phyloP scores from a whole-genome alignment of 352 stramenopile genomes.

The Pilasporangium apinafurcum region DNA sequence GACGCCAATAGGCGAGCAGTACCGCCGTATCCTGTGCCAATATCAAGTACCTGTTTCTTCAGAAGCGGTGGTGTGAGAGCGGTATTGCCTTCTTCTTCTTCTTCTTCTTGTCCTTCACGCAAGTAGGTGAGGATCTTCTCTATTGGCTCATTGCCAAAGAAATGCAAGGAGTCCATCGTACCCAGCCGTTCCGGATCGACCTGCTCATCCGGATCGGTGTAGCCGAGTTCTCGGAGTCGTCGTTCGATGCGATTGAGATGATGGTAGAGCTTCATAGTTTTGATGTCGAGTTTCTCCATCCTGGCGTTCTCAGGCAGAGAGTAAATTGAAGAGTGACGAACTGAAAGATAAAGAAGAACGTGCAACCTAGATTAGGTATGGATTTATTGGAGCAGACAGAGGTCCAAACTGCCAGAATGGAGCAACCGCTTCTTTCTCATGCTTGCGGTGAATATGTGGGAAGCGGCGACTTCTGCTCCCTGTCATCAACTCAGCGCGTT shows the following conservation, averaged over 20 bases:
- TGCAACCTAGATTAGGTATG: too few species aligned
- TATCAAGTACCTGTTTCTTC: constrained; percentile 62
- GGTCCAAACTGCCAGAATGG: too few species aligned
- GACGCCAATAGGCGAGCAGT: constrained; percentile 80
- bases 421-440: too few species aligned
- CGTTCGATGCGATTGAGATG: constrained; percentile 77
- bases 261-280: constrained; percentile 86
- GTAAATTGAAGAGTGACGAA: too few species aligned
- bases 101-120: constrained; percentile 3
- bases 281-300: constrained; percentile 58
- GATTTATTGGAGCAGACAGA: too few species aligned
- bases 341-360: too few species aligned
- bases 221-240: constrained; percentile 27
- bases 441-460: too few species aligned
- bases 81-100: background rate
- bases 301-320: constrained; percentile 1
- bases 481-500: too few species aligned
- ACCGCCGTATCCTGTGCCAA: constrained; percentile 87
- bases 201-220: constrained; percentile 4
- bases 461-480: too few species aligned
- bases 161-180: constrained; percentile 60
- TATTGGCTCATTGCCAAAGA: constrained; percentile 54
- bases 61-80: too few species aligned
- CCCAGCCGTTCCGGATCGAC: constrained; percentile 47
- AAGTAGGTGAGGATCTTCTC: constrained; percentile 39